Evolutionary conservation across 768 basidiomycete genomes (phyloP), one percentile per base, ranked within the genome.

Genomic region (Amyloporia xantha): DNA sequence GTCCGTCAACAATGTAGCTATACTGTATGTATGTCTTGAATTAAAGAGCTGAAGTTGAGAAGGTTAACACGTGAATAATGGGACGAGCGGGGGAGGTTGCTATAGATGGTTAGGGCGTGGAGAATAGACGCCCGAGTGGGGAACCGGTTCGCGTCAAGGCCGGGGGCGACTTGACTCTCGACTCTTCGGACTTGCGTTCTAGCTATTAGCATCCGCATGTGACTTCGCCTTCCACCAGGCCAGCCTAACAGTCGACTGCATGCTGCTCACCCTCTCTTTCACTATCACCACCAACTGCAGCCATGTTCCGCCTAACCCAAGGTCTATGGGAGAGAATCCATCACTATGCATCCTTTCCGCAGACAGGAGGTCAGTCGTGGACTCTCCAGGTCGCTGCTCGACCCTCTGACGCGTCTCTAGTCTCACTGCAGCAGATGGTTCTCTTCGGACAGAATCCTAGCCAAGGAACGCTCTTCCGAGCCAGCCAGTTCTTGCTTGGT

Each of bases 371-470:
- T 88, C 24, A 53, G 81, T 68, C 25, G 12, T 37, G n/a, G 23
- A 28, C 12, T 39, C 30, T 25, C 21, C 27, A 44, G 23, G 35
- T 9, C 51, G 17, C n/a, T 24, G 46, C 36, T 24, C 26, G 13
- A 4, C 15, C 10, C 39, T 24, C 38, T 13, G 15, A 40, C 4
- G n/a, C 46, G 53, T 44, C 19, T 44, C 12, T 59, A 90, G 94
- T 98, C 2, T 96, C 93, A 0, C 74, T 97, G 17, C 89, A 96
- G 67, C 95, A 98, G 69, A 97, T 99, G 94, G 91, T 96, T 43
- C 77, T 88, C 47, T 97, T 99, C 61, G 95, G 95, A 0, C 92
- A 96, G 71, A 89, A 97, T 61, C 94, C 95, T 0, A 86, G 82
- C 47, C 91, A 95, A 63, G 95, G 95, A 0, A 99, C 95, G 0